Conservation (phyloP, 108 stramenopile species). For the Nitzschia putrida region DNA sequence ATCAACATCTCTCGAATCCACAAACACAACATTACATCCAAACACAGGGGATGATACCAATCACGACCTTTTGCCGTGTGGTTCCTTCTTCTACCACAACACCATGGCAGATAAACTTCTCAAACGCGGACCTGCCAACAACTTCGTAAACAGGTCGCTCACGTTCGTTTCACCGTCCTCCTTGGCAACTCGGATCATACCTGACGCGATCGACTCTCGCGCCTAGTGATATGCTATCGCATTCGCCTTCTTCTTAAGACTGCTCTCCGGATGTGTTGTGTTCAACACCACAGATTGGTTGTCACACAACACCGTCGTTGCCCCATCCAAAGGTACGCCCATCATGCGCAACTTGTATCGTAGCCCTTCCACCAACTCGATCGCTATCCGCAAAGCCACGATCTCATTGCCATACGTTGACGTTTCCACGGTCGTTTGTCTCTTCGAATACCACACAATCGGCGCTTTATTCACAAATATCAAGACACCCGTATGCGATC, state of each 20-base stretch:
- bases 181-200: constrained; percentile 28
- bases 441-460: constrained; percentile 51
- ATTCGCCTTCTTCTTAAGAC: constrained; percentile 43
- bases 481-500: constrained; percentile 57
- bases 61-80: too few species aligned
- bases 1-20: too few species aligned
- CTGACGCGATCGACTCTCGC: constrained; percentile 45
- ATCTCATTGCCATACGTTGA: constrained; percentile 59
- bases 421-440: constrained; percentile 58
- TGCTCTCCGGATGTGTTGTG: constrained; percentile 36
- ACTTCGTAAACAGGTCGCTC: constrained; percentile 51
- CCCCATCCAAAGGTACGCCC: constrained; percentile 48
- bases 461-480: constrained; percentile 59
- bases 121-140: constrained; percentile 4
- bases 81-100: neutral
- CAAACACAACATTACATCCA: too few species aligned
- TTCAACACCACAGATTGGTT: constrained; percentile 46
- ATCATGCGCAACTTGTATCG: constrained; percentile 60
- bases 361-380: constrained; percentile 25
- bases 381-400: constrained; percentile 37
- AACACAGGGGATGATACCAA: too few species aligned
- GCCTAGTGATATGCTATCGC: constrained; percentile 42
- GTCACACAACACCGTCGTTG: constrained; percentile 43
- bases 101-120: neutral
- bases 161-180: constrained; percentile 38